phyloP scores from a whole-genome alignment of 2,329 filamentous ascomycete genomes.

The Nemania sp. region DNA sequence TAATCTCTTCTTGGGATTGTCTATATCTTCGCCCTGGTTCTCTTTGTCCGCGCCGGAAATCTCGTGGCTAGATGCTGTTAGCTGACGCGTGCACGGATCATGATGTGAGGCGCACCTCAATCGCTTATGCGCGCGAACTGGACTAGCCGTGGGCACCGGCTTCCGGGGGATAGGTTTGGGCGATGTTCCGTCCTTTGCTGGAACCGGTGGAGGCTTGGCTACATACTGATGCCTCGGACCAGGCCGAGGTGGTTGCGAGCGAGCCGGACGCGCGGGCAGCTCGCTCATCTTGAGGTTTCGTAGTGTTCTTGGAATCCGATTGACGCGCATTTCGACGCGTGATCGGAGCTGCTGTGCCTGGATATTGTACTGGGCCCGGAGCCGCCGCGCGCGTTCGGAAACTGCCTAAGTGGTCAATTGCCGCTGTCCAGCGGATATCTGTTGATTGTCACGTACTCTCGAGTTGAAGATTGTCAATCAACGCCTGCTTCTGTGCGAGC shows the following conservation, averaged over 20 bases:
- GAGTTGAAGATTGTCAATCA: constrained; percentile 87
- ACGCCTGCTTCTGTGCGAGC: constrained; percentile 75
- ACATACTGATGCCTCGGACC: constrained; percentile 32
- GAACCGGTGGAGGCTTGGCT: constrained; percentile 50
- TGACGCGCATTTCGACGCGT: constrained; percentile 89
- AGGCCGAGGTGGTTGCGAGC: constrained; percentile 47
- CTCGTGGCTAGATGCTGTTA: constrained; percentile 56
- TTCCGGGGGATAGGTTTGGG: constrained; percentile 42
- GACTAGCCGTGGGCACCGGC: constrained; percentile 36
- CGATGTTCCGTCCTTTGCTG: constrained; percentile 52
- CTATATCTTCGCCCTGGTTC: constrained; percentile 62
- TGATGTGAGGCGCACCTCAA: constrained; percentile 50
- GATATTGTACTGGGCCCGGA: constrained; percentile 85
- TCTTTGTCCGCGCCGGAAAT: constrained; percentile 74
- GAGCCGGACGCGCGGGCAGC: constrained; percentile 60
- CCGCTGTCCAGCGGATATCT: not conserved
- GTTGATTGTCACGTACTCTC: constrained; percentile 64
- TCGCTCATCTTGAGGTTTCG: constrained; percentile 83
- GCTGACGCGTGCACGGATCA: constrained; percentile 20
- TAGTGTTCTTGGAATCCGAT: constrained; percentile 81
- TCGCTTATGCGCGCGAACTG: constrained; percentile 48
- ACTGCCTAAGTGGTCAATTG: constrained; percentile 33
- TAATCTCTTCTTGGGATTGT: constrained; percentile 71
- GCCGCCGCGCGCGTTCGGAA: constrained; percentile 64
- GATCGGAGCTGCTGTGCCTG: constrained; percentile 84